A percentile compares a stretch with the other conserved stretches of the same genome.
phyloP scores from a whole-genome alignment of 805 yeast species.

The Zygoascus ofunaensis region DNA sequence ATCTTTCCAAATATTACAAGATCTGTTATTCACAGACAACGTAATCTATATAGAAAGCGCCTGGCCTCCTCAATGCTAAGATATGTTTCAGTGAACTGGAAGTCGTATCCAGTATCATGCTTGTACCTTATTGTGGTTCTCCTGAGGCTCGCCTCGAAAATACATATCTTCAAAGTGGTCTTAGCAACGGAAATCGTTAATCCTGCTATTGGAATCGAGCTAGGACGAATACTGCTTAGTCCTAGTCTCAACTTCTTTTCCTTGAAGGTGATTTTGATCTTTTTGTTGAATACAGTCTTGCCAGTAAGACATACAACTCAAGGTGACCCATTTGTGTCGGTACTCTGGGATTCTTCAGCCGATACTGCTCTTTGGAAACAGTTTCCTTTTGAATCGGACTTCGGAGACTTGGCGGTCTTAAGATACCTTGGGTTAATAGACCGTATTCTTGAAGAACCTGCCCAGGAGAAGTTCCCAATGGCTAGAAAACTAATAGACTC shows the following conservation, averaged over 20 bases:
- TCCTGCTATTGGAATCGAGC: background rate
- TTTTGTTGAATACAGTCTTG: background rate
- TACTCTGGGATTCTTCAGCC: background rate
- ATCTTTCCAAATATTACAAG: no score
- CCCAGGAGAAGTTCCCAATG: background rate
- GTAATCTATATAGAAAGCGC: no score
- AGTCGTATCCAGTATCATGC: background rate
- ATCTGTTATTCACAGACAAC: no score
- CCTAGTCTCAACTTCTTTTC: background rate
- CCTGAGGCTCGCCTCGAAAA: background rate
- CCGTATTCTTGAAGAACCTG: background rate
- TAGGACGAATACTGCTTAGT: background rate
- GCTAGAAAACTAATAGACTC: background rate
- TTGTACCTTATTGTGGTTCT: background rate
- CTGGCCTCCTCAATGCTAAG: no score
- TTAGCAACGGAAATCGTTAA: background rate
- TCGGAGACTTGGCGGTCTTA: background rate
- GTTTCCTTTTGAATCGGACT: background rate
- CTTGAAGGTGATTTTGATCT: background rate
- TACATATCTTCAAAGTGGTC: background rate
- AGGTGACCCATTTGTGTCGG: conserved; percentile 1
- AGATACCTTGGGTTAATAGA: background rate
- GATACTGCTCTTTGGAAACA: background rate
- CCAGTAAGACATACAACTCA: background rate
- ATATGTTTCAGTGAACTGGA: no score